Percentiles rank a stretch among this genome's conserved stretches.
Evolutionary conservation across 2,329 filamentous ascomycete genomes (phyloP).

Genomic region (Colletotrichum limetticola): DNA sequence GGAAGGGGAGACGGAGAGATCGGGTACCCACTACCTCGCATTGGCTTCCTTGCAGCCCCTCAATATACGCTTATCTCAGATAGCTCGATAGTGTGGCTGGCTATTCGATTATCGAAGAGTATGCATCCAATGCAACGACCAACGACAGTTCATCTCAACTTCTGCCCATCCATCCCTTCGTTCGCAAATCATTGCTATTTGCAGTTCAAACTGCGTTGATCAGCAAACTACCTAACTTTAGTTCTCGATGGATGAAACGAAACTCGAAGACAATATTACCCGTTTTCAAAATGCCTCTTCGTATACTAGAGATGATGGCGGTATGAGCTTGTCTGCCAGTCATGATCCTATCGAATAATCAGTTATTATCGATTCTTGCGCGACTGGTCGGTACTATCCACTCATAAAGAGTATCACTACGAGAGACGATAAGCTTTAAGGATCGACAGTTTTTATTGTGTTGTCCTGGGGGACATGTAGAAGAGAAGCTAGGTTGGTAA

Average conservation of each 20-base stretch:
- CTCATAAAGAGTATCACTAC: no score
- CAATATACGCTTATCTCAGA: neutral
- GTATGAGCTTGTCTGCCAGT: neutral
- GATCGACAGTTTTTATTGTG: conserved; percentile 28
- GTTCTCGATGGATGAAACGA: no score
- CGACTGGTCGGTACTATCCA: no score
- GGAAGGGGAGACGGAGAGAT: neutral
- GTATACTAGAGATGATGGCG: neutral
- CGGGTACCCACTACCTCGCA: conserved; percentile 16
- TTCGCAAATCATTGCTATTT: neutral
- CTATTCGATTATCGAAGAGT: neutral
- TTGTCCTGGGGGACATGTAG: conserved; percentile 3
- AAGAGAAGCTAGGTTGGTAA: conserved; percentile 22
- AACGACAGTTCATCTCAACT: conserved; percentile 12
- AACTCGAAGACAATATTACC: neutral
- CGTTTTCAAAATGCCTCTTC: no score
- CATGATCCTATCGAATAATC: no score
- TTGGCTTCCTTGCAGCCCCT: neutral
- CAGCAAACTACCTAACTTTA: neutral
- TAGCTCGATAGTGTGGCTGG: no score
- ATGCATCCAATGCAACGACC: neutral
- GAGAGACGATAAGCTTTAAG: neutral
- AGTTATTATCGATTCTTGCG: no score
- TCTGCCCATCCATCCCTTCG: neutral
- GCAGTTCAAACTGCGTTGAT: neutral